Conservation (phyloP, 2,329 filamentous ascomycete species). For the Geosmithia morbida region DNA sequence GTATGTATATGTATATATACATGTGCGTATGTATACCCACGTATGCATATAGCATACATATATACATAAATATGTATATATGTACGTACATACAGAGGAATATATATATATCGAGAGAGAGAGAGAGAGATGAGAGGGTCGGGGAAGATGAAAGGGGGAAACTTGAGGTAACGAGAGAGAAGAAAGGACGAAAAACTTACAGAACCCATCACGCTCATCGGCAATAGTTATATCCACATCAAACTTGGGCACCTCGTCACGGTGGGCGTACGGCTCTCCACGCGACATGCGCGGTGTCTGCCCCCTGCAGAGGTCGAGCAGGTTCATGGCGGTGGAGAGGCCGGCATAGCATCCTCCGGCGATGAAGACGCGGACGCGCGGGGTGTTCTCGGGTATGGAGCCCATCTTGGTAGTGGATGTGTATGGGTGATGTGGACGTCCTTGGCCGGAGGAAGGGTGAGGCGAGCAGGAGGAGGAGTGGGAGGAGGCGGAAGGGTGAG, state of each 20-base stretch:
- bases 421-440: not conserved
- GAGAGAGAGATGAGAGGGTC: too few species aligned
- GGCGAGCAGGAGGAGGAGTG: not conserved
- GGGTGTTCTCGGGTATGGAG: not conserved
- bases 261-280: conserved; percentile 18
- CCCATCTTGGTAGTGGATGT: not conserved
- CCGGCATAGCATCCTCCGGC: conserved; percentile 63
- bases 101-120: too few species aligned
- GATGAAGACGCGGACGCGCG: conserved; percentile 41
- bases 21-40: too few species aligned
- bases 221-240: conserved; percentile 58
- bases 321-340: conserved; percentile 49
- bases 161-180: too few species aligned
- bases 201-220: conserved; percentile 73
- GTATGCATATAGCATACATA: too few species aligned
- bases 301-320: conserved; percentile 50
- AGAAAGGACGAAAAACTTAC: conserved; percentile 28
- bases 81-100: too few species aligned
- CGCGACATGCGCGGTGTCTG: conserved; percentile 29
- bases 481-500: not conserved
- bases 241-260: conserved; percentile 28
- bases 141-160: too few species aligned
- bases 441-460: too few species aligned
- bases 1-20: too few species aligned
- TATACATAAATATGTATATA: too few species aligned